These are phyloP conservation scores for Leucocoprinus sp. DNA, from an alignment of 768 basidiomycete genomes.

Conservation along the genomic window DNA sequence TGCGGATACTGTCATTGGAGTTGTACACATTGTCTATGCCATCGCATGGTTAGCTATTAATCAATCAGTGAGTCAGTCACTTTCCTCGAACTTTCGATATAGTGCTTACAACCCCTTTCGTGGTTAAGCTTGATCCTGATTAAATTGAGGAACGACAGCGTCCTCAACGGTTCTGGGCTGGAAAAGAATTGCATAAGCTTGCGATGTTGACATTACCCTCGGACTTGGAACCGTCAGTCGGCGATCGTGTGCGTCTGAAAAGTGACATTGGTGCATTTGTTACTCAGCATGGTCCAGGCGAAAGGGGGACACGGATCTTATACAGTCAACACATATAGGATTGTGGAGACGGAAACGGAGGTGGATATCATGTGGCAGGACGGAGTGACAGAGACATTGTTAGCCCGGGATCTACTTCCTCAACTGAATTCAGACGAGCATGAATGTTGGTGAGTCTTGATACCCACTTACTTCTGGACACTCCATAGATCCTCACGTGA, in stretches of 20 bases:
- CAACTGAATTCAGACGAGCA: conserved; percentile 87
- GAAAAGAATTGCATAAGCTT: conserved; percentile 53
- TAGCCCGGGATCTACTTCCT: conserved; percentile 63
- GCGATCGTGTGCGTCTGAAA: conserved; percentile 62
- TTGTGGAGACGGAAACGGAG: conserved; percentile 63
- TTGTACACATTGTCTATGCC: conserved; percentile 72
- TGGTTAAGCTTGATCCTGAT: conserved; percentile 47
- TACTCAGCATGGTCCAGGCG: conserved; percentile 54
- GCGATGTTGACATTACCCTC: conserved; percentile 53
- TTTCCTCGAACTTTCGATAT: neutral
- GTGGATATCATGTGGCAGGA: conserved; percentile 85
- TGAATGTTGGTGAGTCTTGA: conserved; percentile 66
- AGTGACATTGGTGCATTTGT: conserved; percentile 36
- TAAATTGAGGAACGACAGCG: conserved; percentile 51
- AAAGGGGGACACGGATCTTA: conserved; percentile 37
- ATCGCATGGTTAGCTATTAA: conserved; percentile 85
- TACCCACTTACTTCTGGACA: neutral
- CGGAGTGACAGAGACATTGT: conserved; percentile 55
- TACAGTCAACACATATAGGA: conserved; percentile 48
- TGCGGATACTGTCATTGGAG: conserved; percentile 59
- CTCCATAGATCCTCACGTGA: conserved; percentile 7
- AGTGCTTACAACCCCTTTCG: neutral
- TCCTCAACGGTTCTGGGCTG: conserved; percentile 72
- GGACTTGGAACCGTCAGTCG: conserved; percentile 61
- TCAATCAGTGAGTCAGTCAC: conserved; percentile 51